Evolutionary conservation across 2,329 filamentous ascomycete genomes (phyloP), one percentile per base, ranked within the genome.

Genomic region (Botrytis galanthina): DNA sequence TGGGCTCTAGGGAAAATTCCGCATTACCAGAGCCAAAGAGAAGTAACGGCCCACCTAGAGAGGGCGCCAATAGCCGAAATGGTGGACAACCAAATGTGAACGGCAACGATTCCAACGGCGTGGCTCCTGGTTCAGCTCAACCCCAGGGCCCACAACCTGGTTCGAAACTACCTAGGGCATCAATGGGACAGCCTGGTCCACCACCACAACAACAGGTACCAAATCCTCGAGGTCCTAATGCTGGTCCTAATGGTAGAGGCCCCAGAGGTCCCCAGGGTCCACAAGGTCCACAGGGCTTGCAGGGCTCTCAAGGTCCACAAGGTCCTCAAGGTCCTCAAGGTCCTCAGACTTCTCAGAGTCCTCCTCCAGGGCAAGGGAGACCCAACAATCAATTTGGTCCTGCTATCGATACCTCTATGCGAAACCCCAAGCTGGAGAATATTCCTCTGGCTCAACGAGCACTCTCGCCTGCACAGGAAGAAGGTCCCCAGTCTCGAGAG

Each of bases 191-290:
- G 80, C 84, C 86, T 61, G 90, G 90, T 20, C 90, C 90, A 57
- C 90, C 90, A 68, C 90, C 90, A 37, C 86, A 88, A 71, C 88
- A 89, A 62, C 90, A 91, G 81, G 86, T 88, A 67, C 89, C 90
- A 54, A 86, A 86, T 68, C 86, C 88, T 61, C 75, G 79, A 70
- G 77, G 76, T 37, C 70, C 70, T 3, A 63, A 54, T 54, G 64
- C 74, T 10, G 74, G 73, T 14, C 75, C 76, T 10, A 70, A 68
- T 7, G 69, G 61, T 18, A 77, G 75, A 54, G 61, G 62, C 8
- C 12, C 37, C 12, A 60, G 63, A 39, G 61, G 62, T n/a, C 60
- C 70, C 9, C 51, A 44, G 1, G 46, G 46, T 37, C 32, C 64
- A 7, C 74, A 75, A 4, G 70, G 70, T 10, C 59, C 57, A 10